Percentiles rank a stretch among this genome's conserved stretches.
Conservation (phyloP, 1,284 basidiomycete genomes). For the Austroboletus novae-zelandiae region DNA sequence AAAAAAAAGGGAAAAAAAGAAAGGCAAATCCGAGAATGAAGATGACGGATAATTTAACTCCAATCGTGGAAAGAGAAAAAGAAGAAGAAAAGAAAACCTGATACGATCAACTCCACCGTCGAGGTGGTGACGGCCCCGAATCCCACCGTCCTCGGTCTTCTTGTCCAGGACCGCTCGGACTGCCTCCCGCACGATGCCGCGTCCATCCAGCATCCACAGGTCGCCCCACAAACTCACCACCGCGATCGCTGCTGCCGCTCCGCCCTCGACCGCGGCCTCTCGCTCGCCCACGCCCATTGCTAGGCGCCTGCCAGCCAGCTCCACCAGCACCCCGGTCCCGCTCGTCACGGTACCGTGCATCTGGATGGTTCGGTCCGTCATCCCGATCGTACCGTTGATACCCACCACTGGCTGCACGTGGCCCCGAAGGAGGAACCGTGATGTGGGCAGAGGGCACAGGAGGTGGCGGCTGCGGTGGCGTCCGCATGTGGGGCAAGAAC, state of each 20-base stretch:
- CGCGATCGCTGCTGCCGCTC: slow-evolving; percentile 31
- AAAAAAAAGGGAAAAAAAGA: slow-evolving; percentile 4
- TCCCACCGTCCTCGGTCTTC: slow-evolving; percentile 32
- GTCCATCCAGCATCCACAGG: slow-evolving; percentile 61
- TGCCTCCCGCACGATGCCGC: slow-evolving; percentile 29
- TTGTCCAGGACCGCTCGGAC: slow-evolving; percentile 9
- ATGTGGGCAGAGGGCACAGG: slow-evolving; percentile 16
- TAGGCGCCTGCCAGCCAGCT: slow-evolving; percentile 21
- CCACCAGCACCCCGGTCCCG: slow-evolving; percentile 11
- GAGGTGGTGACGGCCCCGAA: slow-evolving; percentile 24
- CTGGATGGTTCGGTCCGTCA: slow-evolving; percentile 14
- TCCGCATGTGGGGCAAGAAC: slow-evolving; percentile 19
- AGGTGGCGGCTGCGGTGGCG: slow-evolving; percentile 23
- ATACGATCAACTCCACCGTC: slow-evolving; percentile 24
- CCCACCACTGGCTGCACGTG: slow-evolving; percentile 16
- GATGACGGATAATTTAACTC: slow-evolving; percentile 27
- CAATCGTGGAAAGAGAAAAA: not conserved
- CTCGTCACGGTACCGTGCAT: slow-evolving; percentile 28
- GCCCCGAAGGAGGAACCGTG: slow-evolving; percentile 20
- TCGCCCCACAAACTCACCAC: slow-evolving; percentile 36
- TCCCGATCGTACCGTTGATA: slow-evolving; percentile 31
- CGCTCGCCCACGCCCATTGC: slow-evolving; percentile 34
- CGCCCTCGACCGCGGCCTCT: slow-evolving; percentile 36
- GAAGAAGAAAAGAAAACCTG: too few relatives aligned
- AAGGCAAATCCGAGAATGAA: slow-evolving; percentile 4